Evolutionary conservation across 2,329 filamentous ascomycete species (phyloP).

Genomic region (Phialophora tarda): DNA sequence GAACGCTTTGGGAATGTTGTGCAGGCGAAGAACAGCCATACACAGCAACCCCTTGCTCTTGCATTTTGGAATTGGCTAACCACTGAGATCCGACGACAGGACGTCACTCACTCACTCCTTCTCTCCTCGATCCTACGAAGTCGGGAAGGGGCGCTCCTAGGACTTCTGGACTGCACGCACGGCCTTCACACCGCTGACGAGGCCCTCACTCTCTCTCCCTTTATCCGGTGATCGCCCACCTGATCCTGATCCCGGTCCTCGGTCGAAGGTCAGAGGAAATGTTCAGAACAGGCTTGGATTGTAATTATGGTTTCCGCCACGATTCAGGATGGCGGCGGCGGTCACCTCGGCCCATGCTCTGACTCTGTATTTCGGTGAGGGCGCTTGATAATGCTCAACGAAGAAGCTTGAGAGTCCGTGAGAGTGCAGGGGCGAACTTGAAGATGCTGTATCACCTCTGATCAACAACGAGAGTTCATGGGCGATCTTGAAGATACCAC

Average conservation of each 20-base stretch:
- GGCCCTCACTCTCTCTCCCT: neutral
- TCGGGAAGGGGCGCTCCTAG: neutral
- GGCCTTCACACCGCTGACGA: neutral
- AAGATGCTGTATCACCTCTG: neutral
- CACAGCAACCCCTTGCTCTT: neutral
- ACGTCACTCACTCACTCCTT: neutral
- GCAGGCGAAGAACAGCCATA: neutral
- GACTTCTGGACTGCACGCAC: neutral
- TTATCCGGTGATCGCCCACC: neutral
- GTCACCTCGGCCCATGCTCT: neutral
- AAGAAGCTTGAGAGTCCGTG: neutral
- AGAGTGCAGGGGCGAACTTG: neutral
- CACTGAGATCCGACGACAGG: neutral
- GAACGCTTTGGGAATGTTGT: neutral
- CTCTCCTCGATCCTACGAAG: neutral
- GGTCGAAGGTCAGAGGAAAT: neutral
- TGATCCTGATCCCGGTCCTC: neutral
- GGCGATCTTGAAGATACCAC: neutral
- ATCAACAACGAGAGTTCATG: neutral
- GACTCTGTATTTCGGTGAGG: neutral
- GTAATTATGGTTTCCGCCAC: neutral
- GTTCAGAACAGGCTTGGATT: neutral
- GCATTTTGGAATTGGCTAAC: neutral
- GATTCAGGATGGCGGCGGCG: neutral
- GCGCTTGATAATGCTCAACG: neutral